Evolutionary conservation across 768 basidiomycete species (phyloP), one percentile per base, ranked within the genome.

Genomic region (Tulasnella sp.): DNA sequence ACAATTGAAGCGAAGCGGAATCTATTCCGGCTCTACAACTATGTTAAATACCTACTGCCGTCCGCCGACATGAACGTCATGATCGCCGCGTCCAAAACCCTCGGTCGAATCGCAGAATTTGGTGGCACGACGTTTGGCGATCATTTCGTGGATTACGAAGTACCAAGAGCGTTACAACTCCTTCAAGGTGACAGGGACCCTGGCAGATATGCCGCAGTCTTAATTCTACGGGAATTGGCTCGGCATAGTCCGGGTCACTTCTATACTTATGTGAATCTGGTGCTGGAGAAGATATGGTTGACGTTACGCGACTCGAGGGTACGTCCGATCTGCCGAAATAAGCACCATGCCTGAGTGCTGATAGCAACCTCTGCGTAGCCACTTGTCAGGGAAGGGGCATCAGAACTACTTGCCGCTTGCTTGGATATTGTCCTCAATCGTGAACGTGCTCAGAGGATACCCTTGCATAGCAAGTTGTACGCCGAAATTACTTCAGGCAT

Each of bases 201-300:
- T 25, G 83, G 85, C 2, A 78, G 94, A 55, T 94, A 96, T 69
- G 90, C 90, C 0, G 93, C 92, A 0, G 92, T 97, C 2, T 78
- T 98, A 52, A 87, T 97, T 48, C 70, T 98, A 36, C 93, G 93
- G 70, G 93, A 96, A 69, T 76, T 99, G 39, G 93, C 96, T 2
- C 77, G 81, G 27, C 86, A 91, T 69, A 92, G 86, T 61, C 85
- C 89, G 0, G 80, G 75, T 6, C 83, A 91, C 64, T 94, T 97
- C 69, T 82, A 90, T 64, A 78, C 86, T 1, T 85, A 90, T 69
- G 91, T 98, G 19, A 77, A 78, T 52, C 76, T 86, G 36, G 86
- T 96, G 11, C 83, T 98, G 49, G 91, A 92, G 67, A 91, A 91
- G 69, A 90, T 99, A 54, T 83, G 96, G 61, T 80, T 85, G 1